Conservation (phyloP, 75 land plant genomes). For the Pinus tabuliformis region DNA sequence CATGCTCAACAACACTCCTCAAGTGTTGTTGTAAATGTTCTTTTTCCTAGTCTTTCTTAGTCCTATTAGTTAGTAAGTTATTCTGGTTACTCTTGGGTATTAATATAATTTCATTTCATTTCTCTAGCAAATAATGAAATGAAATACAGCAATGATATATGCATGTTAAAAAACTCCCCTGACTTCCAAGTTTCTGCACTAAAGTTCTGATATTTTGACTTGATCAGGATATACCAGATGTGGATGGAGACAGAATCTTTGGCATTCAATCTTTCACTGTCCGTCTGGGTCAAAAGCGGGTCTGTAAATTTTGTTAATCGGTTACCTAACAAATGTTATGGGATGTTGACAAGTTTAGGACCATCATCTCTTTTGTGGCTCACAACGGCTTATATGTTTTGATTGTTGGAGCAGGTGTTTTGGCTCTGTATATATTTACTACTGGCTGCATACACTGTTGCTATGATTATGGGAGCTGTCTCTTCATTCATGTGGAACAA, state of each 20-base stretch:
- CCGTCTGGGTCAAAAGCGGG: constrained; percentile 82
- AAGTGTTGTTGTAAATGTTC: too few species aligned
- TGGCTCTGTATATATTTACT: constrained; percentile 88
- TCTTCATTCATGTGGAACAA: constrained; percentile 70
- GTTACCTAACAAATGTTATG: background rate
- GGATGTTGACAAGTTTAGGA: background rate
- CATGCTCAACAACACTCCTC: too few species aligned
- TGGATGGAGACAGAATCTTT: constrained; percentile 89
- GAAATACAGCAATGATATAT: too few species aligned
- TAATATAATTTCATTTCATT: too few species aligned
- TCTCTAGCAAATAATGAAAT: too few species aligned
- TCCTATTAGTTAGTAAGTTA: too few species aligned
- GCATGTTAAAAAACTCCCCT: too few species aligned
- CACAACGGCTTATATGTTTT: background rate
- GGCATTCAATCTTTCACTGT: constrained; percentile 92
- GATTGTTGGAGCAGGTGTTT: constrained; percentile 67
- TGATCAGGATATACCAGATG: constrained; percentile 92
- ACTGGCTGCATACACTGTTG: constrained; percentile 81
- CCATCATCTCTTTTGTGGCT: background rate
- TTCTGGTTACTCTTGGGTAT: too few species aligned
- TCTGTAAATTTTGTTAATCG: constrained; percentile 22
- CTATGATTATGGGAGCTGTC: constrained; percentile 57
- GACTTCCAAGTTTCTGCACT: background rate
- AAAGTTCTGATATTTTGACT: background rate
- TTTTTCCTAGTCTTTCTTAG: too few species aligned